These are phyloP conservation scores for Starmerella bombi DNA, from an alignment of 805 yeast species.

Conservation along the genomic window DNA sequence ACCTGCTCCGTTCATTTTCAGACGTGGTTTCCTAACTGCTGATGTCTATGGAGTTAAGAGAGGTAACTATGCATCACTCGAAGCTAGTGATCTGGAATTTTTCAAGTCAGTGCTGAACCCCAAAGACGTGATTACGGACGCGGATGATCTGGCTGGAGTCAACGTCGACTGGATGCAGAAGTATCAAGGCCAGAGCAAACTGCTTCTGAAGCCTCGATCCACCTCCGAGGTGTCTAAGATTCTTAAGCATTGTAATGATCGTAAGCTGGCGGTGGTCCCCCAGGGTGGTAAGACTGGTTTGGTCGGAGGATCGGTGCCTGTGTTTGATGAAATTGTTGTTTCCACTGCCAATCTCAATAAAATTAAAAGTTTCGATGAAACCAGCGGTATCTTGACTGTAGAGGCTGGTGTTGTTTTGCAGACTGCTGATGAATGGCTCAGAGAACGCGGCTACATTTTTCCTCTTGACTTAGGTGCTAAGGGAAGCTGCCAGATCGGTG, in stretches of 20 bases:
- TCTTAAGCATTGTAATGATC: constrained; percentile 64
- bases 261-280: constrained; percentile 74
- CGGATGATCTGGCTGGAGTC: constrained; percentile 52
- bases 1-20: too few species aligned
- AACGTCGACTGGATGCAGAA: constrained; percentile 93
- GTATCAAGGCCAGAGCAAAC: constrained; percentile 67
- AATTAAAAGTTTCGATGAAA: constrained; percentile 64
- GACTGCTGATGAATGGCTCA: constrained; percentile 61
- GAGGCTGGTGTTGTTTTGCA: constrained; percentile 87
- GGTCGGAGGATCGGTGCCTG: constrained; percentile 87
- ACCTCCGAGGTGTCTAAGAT: constrained; percentile 64
- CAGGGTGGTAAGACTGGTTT: constrained; percentile 96
- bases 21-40: too few species aligned
- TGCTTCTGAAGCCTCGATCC: constrained; percentile 70
- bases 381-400: constrained; percentile 69
- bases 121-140: constrained; percentile 33
- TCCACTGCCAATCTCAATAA: constrained; percentile 59
- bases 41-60: constrained; percentile 50
- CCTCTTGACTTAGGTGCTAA: constrained; percentile 91
- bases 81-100: constrained; percentile 41
- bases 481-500: constrained; percentile 92
- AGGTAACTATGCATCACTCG: constrained; percentile 39
- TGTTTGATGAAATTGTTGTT: constrained; percentile 76
- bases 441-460: constrained; percentile 77
- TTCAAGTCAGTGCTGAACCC: constrained; percentile 44